Base-by-base conservation (phyloP, 23 red algal species). In the Gracilaria gracilis region DNA sequence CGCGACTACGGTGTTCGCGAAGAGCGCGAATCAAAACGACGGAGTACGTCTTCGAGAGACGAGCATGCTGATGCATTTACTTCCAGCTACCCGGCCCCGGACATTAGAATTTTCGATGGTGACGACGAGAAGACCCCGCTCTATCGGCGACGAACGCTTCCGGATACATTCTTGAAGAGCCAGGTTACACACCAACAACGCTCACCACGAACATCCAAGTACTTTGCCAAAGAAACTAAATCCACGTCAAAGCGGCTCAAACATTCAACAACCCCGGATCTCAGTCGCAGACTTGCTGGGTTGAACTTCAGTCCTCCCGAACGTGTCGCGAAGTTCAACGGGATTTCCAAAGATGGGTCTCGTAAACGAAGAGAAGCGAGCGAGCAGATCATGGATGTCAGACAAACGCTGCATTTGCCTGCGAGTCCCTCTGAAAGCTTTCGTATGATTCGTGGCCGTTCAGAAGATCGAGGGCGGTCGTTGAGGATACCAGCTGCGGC, bases 91-190 rank as follows among this genome's bases (percentile, higher is more conserved):
- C 72, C 72, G 72, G 50, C 72, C 0, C 31, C 50, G 3, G 46
- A 46, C 72, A 77, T 77, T 31, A 77, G 72, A 77, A 50, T 77
- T 51, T 77, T 77, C 25, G 72, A 77, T 51, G 72, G 42, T 15
- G 72, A 77, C 38, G 72, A 50, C 23, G 72, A 77, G 72, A 77
- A 77, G 20, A 77, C 72, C 20, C 72, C 72, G 5, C 72, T 49
- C 27, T 77, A 51, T 51, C 38, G 72, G 4, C 20, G 72, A 37
- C 72, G 72, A 77, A 51, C 46, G 38, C 72, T 77, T 4, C 72
- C 72, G 72, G 20, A 37, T 51, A 29, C 20, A 0, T 77, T 77
- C 46, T 77, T 77, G 38, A 77, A 77, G 42, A 77, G 72, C 42
- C 16, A 77, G 36, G 72, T 9, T 50, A 77, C 72, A 4, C 50